Evolutionary conservation across 495 filamentous ascomycete species (phyloP), one percentile per base, ranked within the genome.

Genomic region (Platismatia glauca): DNA sequence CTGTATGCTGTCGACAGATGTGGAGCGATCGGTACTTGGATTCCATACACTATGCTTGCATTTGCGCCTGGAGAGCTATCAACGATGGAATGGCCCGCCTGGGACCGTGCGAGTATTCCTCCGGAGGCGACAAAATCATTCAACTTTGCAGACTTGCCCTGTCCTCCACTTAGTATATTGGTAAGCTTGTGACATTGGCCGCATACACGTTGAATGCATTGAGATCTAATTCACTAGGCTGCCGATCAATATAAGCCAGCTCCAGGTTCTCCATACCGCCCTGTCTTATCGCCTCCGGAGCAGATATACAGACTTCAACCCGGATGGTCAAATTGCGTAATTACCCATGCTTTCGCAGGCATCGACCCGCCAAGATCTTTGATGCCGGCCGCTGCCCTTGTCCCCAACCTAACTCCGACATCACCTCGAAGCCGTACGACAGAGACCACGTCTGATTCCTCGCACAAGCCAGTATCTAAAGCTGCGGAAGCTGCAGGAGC

Each of bases 81-180:
- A n/a, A 64, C 62, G 12, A 27, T 55, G 4, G 57, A 50, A 29
- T 15, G 1, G 13, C 62, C 53, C 16, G 33, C 41, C 34, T 38
- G 34, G 44, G 44, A 35, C 18, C 1, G 9, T 15, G 46, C 12
- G 22, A 35, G 35, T 35, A 48, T 64, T 4, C n/a, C 43, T 33
- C 18, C 34, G 24, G 41, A 22, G 13, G 11, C 57, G 11, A 56
- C 50, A 29, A 60, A 64, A 18, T 43, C 48, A 3, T 65, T 57
- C 22, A 50, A 65, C 20, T 56, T 65, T 29, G 58, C 22, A 9
- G 58, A 65, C 56, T 39, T 65, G 33, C 63, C 63, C 3, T 65
- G 63, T 50, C 63, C 58, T 15, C 63, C 63, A 0, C 15, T 31
- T 16, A 18, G 15, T 12, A 16, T 65, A 31, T 61, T 65, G 63